phyloP scores from a whole-genome alignment of 1,284 basidiomycete species.

The Anthracocystis setariae region DNA sequence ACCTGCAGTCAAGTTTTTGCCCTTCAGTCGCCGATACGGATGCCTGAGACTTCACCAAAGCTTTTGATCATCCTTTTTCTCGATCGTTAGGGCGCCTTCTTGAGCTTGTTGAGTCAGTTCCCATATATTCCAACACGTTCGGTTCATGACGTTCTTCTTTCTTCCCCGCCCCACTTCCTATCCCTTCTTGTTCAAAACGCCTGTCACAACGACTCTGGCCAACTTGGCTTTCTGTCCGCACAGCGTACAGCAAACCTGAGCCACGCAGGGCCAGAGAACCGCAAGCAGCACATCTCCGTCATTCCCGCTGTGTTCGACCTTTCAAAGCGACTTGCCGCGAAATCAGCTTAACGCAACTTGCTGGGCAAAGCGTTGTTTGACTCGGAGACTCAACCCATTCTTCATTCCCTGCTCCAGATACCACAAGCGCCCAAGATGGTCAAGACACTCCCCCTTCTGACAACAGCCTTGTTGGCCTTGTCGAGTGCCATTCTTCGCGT shows the following conservation, averaged over 20 bases:
- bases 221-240: slow-evolving; percentile 17
- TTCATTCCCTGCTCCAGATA: not conserved
- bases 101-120: slow-evolving; percentile 8
- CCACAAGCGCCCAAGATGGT: slow-evolving; percentile 40
- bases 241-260: slow-evolving; percentile 20
- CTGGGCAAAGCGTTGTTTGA: too few relatives aligned
- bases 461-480: slow-evolving; percentile 30
- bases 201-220: slow-evolving; percentile 12
- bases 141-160: not conserved
- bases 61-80: not conserved
- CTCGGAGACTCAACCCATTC: not conserved
- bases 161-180: not conserved
- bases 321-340: too few relatives aligned
- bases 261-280: slow-evolving; percentile 11
- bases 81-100: too few relatives aligned
- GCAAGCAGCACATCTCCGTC: not conserved
- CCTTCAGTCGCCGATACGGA: slow-evolving; percentile 7
- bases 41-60: slow-evolving; percentile 18
- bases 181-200: slow-evolving; percentile 5
- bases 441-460: slow-evolving; percentile 17
- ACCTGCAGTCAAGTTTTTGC: not conserved
- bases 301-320: not conserved
- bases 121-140: slow-evolving; percentile 20
- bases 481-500: slow-evolving; percentile 25
- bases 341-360: too few relatives aligned